Base-by-base conservation (phyloP, 2,329 filamentous ascomycete species). In the Pyricularia sp. region DNA sequence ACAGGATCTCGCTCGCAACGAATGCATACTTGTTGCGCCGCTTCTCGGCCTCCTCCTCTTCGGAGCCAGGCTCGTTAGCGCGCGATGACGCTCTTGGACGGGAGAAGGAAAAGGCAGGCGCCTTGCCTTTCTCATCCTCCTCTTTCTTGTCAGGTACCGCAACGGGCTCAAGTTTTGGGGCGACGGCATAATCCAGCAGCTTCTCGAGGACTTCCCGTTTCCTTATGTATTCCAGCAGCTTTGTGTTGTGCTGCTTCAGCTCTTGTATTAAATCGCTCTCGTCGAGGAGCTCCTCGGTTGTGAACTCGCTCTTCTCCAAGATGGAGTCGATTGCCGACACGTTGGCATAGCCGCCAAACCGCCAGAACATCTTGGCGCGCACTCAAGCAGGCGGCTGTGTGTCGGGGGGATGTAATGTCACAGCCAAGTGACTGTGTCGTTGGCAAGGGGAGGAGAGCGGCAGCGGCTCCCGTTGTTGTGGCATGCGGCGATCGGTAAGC, bases 261-360 rank as follows among this genome's bases (percentile, higher is more conserved):
- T 99, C 95, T 79, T 97, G 93, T 74, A 98, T 95, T 75, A 98
- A 83, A 78, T 99, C 95, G 76, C 92, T 91, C 84, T 99, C 95
- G 79, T 98, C 94, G 72, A 99, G 88, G 70, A 99, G 85, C 78
- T 98, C 94, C 81, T 99, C 95, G 73, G 98, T 90, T 68, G 92
- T 93, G 78, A 97, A 94, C 81, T 97, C 92, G 74, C 96, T 89
- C 81, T 97, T 97, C 79, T 99, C 95, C 79, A 99, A 93, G 77
- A 99, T 92, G 74, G 90, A 93, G 81, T 98, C 95, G 81, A 99
- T 93, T 77, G 94, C 91, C 76, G 94, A 97, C 81, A 97, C 91
- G 86, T 93, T 97, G 85, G 94, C 92, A 86, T 98, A 98, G 78
- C 93, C 93, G 86, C 95, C 94, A 86, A 98, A 99, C 82, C 94